These are phyloP conservation scores for Penicillium nucicola DNA, from an alignment of 495 filamentous ascomycete genomes.

Conservation along the genomic window DNA sequence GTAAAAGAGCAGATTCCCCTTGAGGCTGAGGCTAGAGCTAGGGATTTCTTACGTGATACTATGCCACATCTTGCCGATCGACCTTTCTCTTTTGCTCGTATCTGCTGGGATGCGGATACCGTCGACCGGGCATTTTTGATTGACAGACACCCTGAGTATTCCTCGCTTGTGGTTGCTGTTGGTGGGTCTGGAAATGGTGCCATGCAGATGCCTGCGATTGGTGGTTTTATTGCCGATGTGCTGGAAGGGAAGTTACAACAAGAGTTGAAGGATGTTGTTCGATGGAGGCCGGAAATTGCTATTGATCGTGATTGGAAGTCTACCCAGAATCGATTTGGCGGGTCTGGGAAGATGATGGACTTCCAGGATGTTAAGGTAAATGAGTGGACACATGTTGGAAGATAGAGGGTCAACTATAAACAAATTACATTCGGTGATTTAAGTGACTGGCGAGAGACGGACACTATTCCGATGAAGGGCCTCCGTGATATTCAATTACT, in stretches of 20 bases:
- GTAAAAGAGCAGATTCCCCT: conserved; percentile 46
- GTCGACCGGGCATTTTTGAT: conserved; percentile 50
- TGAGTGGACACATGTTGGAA: conserved; percentile 31
- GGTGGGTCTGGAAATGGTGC: conserved; percentile 52
- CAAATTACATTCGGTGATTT: neutral
- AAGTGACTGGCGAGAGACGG: neutral
- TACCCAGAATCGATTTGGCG: conserved; percentile 49
- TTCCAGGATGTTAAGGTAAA: conserved; percentile 39
- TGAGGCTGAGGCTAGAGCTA: conserved; percentile 37
- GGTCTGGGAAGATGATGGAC: conserved; percentile 41
- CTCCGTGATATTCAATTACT: conserved; percentile 12
- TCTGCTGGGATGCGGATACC: conserved; percentile 56
- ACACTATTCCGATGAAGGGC: neutral
- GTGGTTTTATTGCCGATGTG: conserved; percentile 43
- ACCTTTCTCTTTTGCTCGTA: conserved; percentile 45
- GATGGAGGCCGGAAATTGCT: conserved; percentile 51
- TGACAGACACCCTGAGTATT: conserved; percentile 36
- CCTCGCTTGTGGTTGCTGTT: conserved; percentile 43
- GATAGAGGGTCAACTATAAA: conserved; percentile 4
- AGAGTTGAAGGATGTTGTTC: conserved; percentile 38
- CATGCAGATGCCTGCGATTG: conserved; percentile 50
- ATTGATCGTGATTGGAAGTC: conserved; percentile 44
- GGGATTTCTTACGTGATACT: conserved; percentile 44
- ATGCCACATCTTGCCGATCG: conserved; percentile 50
- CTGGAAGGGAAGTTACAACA: conserved; percentile 40